phyloP scores from a whole-genome alignment of 805 yeast genomes.

The Nadsonia fulvescens region DNA sequence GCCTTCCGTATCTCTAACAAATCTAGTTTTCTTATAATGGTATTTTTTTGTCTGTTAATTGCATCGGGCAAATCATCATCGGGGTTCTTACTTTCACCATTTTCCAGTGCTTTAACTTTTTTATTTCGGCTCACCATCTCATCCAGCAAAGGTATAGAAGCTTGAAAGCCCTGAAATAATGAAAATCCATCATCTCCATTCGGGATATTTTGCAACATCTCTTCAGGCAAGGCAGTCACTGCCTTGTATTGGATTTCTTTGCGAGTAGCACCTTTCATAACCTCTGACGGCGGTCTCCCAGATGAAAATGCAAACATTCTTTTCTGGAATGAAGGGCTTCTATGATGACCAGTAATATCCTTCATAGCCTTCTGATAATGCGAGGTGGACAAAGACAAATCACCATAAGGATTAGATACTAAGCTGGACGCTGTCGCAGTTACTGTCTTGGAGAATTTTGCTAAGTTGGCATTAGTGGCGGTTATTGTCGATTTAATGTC shows the following conservation, averaged over 20 bases:
- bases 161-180: constrained; percentile 52
- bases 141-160: constrained; percentile 18
- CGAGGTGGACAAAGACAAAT: constrained; percentile 20
- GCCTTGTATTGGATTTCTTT: constrained; percentile 28
- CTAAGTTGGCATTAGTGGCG: constrained; percentile 21
- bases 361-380: constrained; percentile 29
- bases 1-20: constrained; percentile 45
- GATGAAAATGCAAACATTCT: constrained; percentile 18
- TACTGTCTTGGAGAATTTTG: constrained; percentile 21
- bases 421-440: constrained; percentile 21
- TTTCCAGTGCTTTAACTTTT: constrained; percentile 11
- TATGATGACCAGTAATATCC: constrained; percentile 24
- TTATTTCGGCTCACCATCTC: constrained; percentile 5
- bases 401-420: constrained; percentile 18
- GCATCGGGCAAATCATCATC: constrained; percentile 21
- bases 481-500: too few relatives aligned
- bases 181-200: constrained; percentile 24
- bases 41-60: too few relatives aligned
- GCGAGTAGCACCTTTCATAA: constrained; percentile 16
- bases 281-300: constrained; percentile 18
- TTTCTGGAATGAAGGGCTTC: constrained; percentile 24
- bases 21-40: constrained; percentile 30
- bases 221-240: constrained; percentile 40
- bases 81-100: constrained; percentile 10
- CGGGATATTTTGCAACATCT: constrained; percentile 38